Evolutionary conservation across 2,329 filamentous ascomycete species (phyloP).

Genomic region (Phaeoacremonium minimum): DNA sequence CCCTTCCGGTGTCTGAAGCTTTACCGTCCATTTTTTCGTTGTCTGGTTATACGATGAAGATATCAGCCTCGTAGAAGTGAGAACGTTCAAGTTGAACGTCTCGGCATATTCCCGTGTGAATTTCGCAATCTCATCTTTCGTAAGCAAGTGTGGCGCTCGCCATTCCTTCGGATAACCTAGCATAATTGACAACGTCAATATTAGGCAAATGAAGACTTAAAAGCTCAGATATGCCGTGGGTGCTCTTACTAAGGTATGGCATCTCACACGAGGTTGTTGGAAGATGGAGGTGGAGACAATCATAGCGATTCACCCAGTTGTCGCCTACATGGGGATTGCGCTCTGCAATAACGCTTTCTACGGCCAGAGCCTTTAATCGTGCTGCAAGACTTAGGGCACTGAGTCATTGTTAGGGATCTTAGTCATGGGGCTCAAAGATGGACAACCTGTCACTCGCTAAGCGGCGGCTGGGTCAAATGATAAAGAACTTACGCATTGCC

Average conservation of each 20-base stretch:
- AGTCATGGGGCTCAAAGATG: no score
- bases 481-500: slow-evolving; percentile 21
- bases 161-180: slow-evolving; percentile 31
- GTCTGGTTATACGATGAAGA: slow-evolving; percentile 30
- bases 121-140: slow-evolving; percentile 40
- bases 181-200: no score
- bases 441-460: no score
- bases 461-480: no score
- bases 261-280: slow-evolving; percentile 28
- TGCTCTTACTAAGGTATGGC: slow-evolving; percentile 22
- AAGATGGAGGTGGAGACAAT: slow-evolving; percentile 29
- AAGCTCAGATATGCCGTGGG: no score
- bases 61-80: slow-evolving; percentile 30
- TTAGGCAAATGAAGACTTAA: no score
- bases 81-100: slow-evolving; percentile 42
- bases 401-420: neutral
- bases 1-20: slow-evolving; percentile 14
- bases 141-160: slow-evolving; percentile 29
- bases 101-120: slow-evolving; percentile 42
- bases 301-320: slow-evolving; percentile 31
- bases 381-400: slow-evolving; percentile 23
- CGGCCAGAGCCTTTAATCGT: slow-evolving; percentile 29
- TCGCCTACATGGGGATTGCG: slow-evolving; percentile 26
- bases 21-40: slow-evolving; percentile 30
- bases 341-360: slow-evolving; percentile 28